phyloP scores from a whole-genome alignment of 2,329 filamentous ascomycete genomes.

The Triangularia verruculosa region DNA sequence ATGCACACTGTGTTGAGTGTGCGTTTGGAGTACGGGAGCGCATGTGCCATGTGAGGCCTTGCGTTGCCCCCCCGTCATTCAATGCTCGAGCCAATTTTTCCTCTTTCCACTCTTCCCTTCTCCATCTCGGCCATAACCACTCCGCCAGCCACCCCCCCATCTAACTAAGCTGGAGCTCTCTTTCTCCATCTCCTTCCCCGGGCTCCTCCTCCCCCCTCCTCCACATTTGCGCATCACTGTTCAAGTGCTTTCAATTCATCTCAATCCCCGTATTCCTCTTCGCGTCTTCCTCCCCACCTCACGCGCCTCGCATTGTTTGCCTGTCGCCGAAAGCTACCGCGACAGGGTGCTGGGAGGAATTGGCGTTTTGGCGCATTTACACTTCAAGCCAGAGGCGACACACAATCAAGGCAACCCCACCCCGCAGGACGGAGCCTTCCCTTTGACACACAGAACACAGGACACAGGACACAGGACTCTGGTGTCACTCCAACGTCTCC shows the following conservation, averaged over 20 bases:
- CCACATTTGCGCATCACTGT: not conserved
- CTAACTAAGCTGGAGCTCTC: not conserved
- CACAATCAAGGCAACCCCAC: slow-evolving; percentile 15
- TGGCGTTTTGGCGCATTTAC: not conserved
- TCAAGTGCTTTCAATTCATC: not conserved
- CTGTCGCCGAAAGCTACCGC: not conserved
- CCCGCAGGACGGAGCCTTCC: slow-evolving; percentile 15
- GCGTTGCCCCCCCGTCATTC: not conserved
- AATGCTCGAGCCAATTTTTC: slow-evolving; percentile 15
- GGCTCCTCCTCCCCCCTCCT: not conserved
- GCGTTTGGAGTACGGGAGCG: not conserved
- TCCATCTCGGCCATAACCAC: too few species aligned
- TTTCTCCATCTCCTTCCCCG: not conserved
- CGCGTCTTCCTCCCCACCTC: not conserved
- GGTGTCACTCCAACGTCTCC: slow-evolving; percentile 11
- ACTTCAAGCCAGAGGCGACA: not conserved
- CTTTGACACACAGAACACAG: slow-evolving; percentile 5
- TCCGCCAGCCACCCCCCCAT: slow-evolving; percentile 13
- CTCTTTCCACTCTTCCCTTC: not conserved
- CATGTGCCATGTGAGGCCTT: not conserved
- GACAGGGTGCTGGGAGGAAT: not conserved
- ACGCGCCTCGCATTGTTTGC: not conserved
- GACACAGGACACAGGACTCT: too few species aligned
- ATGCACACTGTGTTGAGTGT: not conserved
- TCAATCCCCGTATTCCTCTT: too few species aligned